These are phyloP conservation scores for Podospora conica DNA, from an alignment of 495 filamentous ascomycete species.

Conservation along the genomic window DNA sequence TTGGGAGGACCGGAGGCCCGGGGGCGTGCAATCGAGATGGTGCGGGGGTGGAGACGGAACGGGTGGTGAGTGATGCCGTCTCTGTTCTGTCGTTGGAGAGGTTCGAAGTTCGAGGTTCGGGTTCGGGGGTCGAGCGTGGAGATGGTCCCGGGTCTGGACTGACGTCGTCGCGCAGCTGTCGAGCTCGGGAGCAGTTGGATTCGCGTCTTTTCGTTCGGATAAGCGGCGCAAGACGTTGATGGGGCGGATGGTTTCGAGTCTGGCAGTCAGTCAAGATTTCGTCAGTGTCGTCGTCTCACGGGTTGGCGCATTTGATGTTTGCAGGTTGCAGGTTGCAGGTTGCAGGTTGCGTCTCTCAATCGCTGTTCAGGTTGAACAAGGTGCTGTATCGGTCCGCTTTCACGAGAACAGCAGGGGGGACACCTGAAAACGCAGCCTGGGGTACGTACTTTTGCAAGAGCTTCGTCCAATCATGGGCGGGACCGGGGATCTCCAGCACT, in stretches of 20 bases:
- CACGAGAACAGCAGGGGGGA: neutral
- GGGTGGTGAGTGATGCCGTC: neutral
- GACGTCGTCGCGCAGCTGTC: neutral
- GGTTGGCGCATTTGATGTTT: neutral
- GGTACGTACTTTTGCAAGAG: constrained; percentile 1
- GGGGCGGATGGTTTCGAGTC: neutral
- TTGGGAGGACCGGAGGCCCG: constrained; percentile 13
- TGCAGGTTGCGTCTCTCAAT: neutral
- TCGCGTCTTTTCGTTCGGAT: neutral
- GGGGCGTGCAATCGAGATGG: constrained; percentile 9
- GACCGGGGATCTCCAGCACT: neutral
- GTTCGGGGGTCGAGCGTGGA: neutral
- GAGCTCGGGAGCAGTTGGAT: neutral
- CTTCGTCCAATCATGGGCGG: neutral
- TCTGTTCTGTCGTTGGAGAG: neutral
- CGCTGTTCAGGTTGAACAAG: neutral
- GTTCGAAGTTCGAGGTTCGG: neutral
- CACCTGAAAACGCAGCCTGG: neutral
- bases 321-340: neutral
- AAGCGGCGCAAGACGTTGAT: neutral
- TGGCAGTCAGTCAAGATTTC: neutral
- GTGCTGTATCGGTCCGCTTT: neutral
- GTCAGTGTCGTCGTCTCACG: neutral
- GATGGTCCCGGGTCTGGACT: neutral
- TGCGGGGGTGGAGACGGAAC: neutral